Percentiles rank a stretch among this genome's conserved stretches.
These are phyloP conservation scores for Trametes pubescens DNA, from an alignment of 1,284 basidiomycete genomes.

Conservation along the genomic window DNA sequence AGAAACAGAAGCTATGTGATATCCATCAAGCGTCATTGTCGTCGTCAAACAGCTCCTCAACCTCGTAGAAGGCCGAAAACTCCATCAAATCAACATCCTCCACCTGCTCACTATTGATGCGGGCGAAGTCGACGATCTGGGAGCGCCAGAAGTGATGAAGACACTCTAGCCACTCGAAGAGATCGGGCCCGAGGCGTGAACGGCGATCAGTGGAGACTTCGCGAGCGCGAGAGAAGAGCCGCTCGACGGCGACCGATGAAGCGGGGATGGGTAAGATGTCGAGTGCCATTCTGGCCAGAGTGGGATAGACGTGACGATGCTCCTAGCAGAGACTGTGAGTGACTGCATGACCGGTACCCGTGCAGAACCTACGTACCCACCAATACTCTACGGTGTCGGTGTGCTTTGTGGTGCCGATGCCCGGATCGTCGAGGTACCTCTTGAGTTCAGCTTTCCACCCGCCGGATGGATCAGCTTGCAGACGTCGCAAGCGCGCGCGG, in stretches of 20 bases:
- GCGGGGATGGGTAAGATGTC: slow-evolving; percentile 16
- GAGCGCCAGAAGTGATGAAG: slow-evolving; percentile 15
- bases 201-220: slow-evolving; percentile 9
- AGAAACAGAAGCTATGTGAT: too few species aligned
- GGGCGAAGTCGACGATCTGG: slow-evolving; percentile 13
- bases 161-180: slow-evolving; percentile 15
- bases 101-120: slow-evolving; percentile 6
- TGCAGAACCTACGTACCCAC: slow-evolving; percentile 19
- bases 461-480: not conserved
- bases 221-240: slow-evolving; percentile 16
- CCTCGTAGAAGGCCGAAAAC: too few species aligned
- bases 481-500: not conserved
- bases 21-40: too few species aligned
- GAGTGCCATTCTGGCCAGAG: slow-evolving; percentile 17
- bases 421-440: slow-evolving; percentile 8
- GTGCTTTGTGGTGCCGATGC: slow-evolving; percentile 12
- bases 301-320: slow-evolving; percentile 10
- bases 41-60: too few species aligned
- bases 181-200: slow-evolving; percentile 13
- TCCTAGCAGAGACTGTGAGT: not conserved
- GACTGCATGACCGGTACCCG: too few species aligned
- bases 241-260: slow-evolving; percentile 5
- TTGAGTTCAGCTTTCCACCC: slow-evolving; percentile 14
- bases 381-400: slow-evolving; percentile 12
- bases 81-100: too few species aligned